These are phyloP conservation scores for Colletotrichum salicis DNA, from an alignment of 2,329 filamentous ascomycete genomes.

Conservation along the genomic window DNA sequence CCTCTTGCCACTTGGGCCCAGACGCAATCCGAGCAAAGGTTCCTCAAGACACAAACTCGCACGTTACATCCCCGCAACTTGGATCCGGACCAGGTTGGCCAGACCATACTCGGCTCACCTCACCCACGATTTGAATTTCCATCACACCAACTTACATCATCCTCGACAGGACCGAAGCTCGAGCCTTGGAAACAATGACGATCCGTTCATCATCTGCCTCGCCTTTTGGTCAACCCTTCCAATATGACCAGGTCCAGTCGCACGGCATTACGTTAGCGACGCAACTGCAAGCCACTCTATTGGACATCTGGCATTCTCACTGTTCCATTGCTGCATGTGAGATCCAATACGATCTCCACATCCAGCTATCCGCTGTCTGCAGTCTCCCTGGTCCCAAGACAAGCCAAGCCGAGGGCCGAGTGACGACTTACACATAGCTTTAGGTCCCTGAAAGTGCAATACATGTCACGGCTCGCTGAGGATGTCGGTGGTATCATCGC, in stretches of 20 bases:
- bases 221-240: background rate
- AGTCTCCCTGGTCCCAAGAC: background rate
- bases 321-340: slow-evolving; percentile 26
- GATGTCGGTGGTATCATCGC: slow-evolving; percentile 2
- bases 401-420: slow-evolving; percentile 16
- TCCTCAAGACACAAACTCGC: background rate
- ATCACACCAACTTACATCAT: background rate
- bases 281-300: slow-evolving; percentile 26
- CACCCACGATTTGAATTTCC: slow-evolving; percentile 5
- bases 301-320: slow-evolving; percentile 20
- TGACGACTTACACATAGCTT: background rate
- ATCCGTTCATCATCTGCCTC: background rate
- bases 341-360: slow-evolving; percentile 30
- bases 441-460: background rate
- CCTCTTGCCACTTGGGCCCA: slow-evolving; percentile 18
- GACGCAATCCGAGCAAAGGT: slow-evolving; percentile 14
- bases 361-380: background rate
- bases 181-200: background rate
- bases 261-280: slow-evolving; percentile 27
- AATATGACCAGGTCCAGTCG: slow-evolving; percentile 13
- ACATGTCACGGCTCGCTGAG: background rate
- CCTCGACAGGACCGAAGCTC: background rate
- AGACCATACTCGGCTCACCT: slow-evolving; percentile 17
- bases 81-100: slow-evolving; percentile 6
- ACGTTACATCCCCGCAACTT: background rate